A percentile compares a stretch with the other conserved stretches of the same genome.
These are phyloP conservation scores for Globisporangium uncinulatum DNA, from an alignment of 352 stramenopile genomes.

Conservation along the genomic window DNA sequence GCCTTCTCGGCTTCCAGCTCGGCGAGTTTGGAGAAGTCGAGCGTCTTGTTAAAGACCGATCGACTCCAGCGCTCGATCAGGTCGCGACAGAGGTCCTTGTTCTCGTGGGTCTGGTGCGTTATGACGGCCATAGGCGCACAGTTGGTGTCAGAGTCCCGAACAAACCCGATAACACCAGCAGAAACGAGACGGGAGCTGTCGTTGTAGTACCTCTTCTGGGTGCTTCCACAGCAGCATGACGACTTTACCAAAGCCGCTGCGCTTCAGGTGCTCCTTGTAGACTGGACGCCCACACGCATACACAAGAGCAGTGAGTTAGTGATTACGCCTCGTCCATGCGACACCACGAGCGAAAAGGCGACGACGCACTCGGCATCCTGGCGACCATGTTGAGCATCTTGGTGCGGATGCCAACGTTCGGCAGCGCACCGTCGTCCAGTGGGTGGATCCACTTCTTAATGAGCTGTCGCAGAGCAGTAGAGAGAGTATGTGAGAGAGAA, in stretches of 20 bases:
- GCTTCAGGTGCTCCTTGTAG: constrained; percentile 87
- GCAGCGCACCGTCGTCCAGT: constrained; percentile 64
- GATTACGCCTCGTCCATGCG: too few relatives aligned
- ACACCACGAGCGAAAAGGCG: neutral
- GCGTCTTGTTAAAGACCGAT: constrained; percentile 85
- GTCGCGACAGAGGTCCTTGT: constrained; percentile 83
- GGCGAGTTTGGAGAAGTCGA: constrained; percentile 82
- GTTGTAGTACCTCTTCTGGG: constrained; percentile 52
- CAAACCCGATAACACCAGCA: neutral
- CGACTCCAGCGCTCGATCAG: constrained; percentile 86
- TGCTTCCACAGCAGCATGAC: constrained; percentile 88
- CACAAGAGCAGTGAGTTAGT: neutral
- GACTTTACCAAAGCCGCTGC: constrained; percentile 84
- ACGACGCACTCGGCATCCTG: constrained; percentile 53
- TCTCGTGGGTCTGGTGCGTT: constrained; percentile 54
- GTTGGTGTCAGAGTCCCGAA: neutral
- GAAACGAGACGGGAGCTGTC: neutral
- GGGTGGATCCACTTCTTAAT: constrained; percentile 90
- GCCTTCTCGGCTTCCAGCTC: constrained; percentile 84
- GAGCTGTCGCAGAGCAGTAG: constrained; percentile 31
- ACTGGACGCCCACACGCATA: constrained; percentile 21
- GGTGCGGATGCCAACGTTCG: constrained; percentile 80
- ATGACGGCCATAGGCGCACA: neutral
- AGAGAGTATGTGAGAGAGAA: too few relatives aligned
- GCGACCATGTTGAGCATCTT: constrained; percentile 84